These are phyloP conservation scores for Amaranthus hypochondriacus DNA, from an alignment of 148 eudicot genomes.

Conservation along the genomic window DNA sequence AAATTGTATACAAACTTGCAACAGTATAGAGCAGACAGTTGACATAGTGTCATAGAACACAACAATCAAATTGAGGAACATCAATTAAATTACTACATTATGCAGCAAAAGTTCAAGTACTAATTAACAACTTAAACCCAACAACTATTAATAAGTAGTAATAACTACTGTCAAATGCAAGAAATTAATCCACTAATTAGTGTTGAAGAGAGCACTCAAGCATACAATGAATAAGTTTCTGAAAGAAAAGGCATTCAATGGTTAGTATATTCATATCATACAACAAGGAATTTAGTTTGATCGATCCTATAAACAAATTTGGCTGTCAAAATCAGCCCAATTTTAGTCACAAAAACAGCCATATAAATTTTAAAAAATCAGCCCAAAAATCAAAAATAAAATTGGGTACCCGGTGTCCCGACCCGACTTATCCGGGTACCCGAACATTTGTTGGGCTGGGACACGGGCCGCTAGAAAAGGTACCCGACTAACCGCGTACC, in stretches of 20 bases:
- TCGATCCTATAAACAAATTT: no score
- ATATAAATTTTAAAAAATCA: no score
- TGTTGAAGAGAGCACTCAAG: neutral
- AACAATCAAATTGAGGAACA: conserved; percentile 12
- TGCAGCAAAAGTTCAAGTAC: conserved; percentile 28
- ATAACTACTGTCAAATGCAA: neutral
- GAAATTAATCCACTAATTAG: no score
- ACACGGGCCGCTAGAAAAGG: no score
- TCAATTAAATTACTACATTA: conserved; percentile 5
- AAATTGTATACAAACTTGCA: conserved; percentile 29
- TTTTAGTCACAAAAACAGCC: no score
- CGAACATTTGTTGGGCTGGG: no score
- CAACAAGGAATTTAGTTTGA: neutral
- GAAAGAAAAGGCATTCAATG: conserved; percentile 10
- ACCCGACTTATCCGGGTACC: no score
- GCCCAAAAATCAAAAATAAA: no score
- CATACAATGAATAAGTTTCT: conserved; percentile 8
- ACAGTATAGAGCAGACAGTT: conserved; percentile 37
- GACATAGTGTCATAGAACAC: conserved; percentile 24
- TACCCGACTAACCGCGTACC: no score
- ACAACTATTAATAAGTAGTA: conserved; percentile 1
- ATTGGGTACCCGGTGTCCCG: no score
- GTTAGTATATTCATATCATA: neutral
- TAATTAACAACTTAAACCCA: neutral
- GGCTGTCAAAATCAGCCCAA: no score